Percentiles rank a stretch among this genome's conserved stretches.
phyloP scores from a whole-genome alignment of 352 stramenopile genomes.

The Globisporangium ultimum region DNA sequence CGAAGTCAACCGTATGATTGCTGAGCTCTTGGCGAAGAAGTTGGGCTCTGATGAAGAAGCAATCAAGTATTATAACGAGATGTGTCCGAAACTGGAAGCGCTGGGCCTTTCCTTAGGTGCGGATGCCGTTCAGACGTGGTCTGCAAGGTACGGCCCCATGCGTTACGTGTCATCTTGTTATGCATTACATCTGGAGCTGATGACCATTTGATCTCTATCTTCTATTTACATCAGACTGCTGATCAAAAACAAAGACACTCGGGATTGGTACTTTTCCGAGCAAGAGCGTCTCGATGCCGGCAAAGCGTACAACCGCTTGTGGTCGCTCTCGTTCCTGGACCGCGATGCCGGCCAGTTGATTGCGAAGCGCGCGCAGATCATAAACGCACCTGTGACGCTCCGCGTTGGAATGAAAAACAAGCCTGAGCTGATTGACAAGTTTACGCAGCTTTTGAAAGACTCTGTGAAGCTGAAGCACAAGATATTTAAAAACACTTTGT shows the following conservation, averaged over 20 bases:
- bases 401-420: constrained; percentile 69
- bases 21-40: constrained; percentile 41
- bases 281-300: constrained; percentile 74
- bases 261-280: constrained; percentile 83
- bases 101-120: constrained; percentile 62
- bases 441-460: constrained; percentile 83
- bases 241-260: constrained; percentile 88
- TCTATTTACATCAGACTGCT: constrained; percentile 35
- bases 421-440: constrained; percentile 81
- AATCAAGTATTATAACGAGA: constrained; percentile 60
- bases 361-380: constrained; percentile 66
- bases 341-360: constrained; percentile 72
- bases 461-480: constrained; percentile 87
- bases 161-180: neutral
- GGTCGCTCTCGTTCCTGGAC: constrained; percentile 79
- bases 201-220: neutral
- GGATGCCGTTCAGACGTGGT: constrained; percentile 80
- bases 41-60: constrained; percentile 63
- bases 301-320: constrained; percentile 71
- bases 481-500: constrained; percentile 80
- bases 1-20: constrained; percentile 58
- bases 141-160: constrained; percentile 31
- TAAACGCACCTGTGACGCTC: constrained; percentile 67
- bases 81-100: constrained; percentile 56
- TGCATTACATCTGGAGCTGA: neutral